Percentiles rank a stretch among this genome's conserved stretches.
Conservation (phyloP, 2,329 filamentous ascomycete genomes). For the Hyphodiscus sp. region DNA sequence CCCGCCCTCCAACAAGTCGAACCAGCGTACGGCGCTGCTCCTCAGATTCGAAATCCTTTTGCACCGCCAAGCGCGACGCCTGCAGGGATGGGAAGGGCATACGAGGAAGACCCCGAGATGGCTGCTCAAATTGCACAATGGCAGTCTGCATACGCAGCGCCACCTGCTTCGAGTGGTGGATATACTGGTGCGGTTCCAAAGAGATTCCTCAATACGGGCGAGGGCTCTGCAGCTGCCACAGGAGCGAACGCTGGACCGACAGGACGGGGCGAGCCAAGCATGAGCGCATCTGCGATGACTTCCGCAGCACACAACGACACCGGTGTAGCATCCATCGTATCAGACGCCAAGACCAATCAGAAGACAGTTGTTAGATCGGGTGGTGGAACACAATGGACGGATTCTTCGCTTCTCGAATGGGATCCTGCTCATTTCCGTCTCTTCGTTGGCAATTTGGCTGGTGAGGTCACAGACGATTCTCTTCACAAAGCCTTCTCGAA, state of each 20-base stretch:
- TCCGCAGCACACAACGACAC: slow-evolving; percentile 41
- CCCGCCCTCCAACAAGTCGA: slow-evolving; percentile 17
- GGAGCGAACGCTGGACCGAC: slow-evolving; percentile 39
- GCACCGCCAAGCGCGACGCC: slow-evolving; percentile 49
- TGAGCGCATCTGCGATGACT: slow-evolving; percentile 65
- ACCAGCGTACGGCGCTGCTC: slow-evolving; percentile 44
- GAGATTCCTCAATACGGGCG: slow-evolving; percentile 33
- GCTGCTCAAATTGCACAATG: slow-evolving; percentile 91
- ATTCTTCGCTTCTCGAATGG: slow-evolving; percentile 87
- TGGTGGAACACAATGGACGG: slow-evolving; percentile 89
- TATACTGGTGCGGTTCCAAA: slow-evolving; percentile 27
- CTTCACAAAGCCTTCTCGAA: slow-evolving; percentile 87
- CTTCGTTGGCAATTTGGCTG: slow-evolving; percentile 93
- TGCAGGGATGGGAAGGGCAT: slow-evolving; percentile 31
- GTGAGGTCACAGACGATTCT: slow-evolving; percentile 94
- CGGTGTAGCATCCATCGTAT: slow-evolving; percentile 35
- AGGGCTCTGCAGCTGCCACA: slow-evolving; percentile 36
- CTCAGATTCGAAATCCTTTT: slow-evolving; percentile 78
- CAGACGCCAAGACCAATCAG: slow-evolving; percentile 50
- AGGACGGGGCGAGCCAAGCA: slow-evolving; percentile 49
- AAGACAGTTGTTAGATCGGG: slow-evolving; percentile 86
- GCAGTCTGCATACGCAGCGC: slow-evolving; percentile 81
- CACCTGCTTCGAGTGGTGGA: slow-evolving; percentile 30
- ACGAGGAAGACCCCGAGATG: slow-evolving; percentile 66
- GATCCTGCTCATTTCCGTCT: slow-evolving; percentile 89